These are phyloP conservation scores for Akebia trifoliata DNA, from an alignment of 164 flowering plant genomes.

Conservation along the genomic window DNA sequence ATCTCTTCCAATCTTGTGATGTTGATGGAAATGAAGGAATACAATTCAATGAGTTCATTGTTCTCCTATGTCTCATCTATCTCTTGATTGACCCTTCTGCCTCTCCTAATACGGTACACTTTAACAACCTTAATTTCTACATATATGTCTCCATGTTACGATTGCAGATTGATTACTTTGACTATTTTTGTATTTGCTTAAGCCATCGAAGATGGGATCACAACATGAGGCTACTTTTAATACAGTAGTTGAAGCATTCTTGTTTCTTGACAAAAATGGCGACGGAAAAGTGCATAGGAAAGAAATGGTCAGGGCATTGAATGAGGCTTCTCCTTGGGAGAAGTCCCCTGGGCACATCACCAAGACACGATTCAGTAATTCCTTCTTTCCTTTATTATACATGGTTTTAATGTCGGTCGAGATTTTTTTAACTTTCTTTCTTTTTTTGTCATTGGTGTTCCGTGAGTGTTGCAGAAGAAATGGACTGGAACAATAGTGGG, in stretches of 20 bases:
- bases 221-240: constrained; percentile 56
- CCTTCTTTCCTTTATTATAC: constrained; percentile 10
- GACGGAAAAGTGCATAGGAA: constrained; percentile 69
- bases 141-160: not conserved
- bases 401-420: not conserved
- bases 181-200: constrained; percentile 17
- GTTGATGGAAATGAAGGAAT: constrained; percentile 52
- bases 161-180: constrained; percentile 1
- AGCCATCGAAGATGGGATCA: constrained; percentile 41
- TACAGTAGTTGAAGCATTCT: constrained; percentile 59
- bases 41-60: constrained; percentile 68
- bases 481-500: constrained; percentile 70
- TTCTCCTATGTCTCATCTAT: constrained; percentile 68
- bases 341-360: constrained; percentile 56
- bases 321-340: constrained; percentile 50
- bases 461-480: constrained; percentile 52
- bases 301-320: constrained; percentile 58
- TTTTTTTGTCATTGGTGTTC: not conserved
- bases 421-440: not conserved
- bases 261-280: constrained; percentile 70
- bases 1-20: constrained; percentile 58
- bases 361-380: constrained; percentile 50
- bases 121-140: not conserved
- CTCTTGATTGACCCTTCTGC: constrained; percentile 43
- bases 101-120: constrained; percentile 24